A percentile compares a stretch with the other conserved stretches of the same genome.
Conservation (phyloP, 2,329 filamentous ascomycete species). For the Shiraia sp. region DNA sequence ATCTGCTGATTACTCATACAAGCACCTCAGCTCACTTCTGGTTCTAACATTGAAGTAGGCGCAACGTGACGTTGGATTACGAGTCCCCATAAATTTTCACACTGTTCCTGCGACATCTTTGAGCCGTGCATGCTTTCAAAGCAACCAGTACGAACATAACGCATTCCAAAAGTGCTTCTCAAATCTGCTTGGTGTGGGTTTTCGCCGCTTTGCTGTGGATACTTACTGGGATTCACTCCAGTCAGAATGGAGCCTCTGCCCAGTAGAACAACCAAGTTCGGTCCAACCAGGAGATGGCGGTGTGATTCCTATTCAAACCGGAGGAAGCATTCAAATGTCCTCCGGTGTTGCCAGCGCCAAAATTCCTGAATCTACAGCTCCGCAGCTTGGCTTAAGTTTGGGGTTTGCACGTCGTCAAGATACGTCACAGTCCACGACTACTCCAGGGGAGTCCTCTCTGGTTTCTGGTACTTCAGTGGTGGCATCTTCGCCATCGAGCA, state of each 20-base stretch:
- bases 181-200: conserved; percentile 64
- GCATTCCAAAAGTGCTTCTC: conserved; percentile 61
- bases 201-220: conserved; percentile 62
- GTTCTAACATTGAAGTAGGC: conserved; percentile 50
- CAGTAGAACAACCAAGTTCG: conserved; percentile 54
- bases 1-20: too few species aligned
- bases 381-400: conserved; percentile 2
- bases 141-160: conserved; percentile 57
- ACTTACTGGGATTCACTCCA: conserved; percentile 65
- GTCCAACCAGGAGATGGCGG: conserved; percentile 7
- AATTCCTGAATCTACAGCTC: conserved; percentile 17
- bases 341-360: conserved; percentile 20
- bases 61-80: conserved; percentile 63
- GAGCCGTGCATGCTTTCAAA: conserved; percentile 61
- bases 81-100: conserved; percentile 66
- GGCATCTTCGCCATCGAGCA: conserved; percentile 10
- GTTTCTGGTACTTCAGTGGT: conserved; percentile 1
- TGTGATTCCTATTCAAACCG: conserved; percentile 12
- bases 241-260: conserved; percentile 63
- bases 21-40: not conserved
- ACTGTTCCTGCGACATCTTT: conserved; percentile 61
- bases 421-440: conserved; percentile 4
- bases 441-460: conserved; percentile 1
- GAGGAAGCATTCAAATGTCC: conserved; percentile 15
- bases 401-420: conserved; percentile 15